Base-by-base conservation (phyloP, 306 rosid species). In the Prunus dulcis region DNA sequence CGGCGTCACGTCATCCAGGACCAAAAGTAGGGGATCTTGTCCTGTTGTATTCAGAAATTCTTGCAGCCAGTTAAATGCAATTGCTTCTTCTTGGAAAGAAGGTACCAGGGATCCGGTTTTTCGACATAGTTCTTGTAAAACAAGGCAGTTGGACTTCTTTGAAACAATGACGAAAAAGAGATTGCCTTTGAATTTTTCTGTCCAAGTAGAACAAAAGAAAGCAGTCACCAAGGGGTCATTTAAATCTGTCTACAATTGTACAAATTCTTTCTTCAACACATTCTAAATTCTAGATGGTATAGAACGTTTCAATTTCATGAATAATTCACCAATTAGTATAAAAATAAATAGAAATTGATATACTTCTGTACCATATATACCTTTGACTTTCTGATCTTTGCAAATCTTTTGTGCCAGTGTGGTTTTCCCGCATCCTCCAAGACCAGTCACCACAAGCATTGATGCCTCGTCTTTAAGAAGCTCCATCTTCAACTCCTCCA, bases 351-450 rank as follows among this genome's bases (percentile, higher is more conserved):
- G 22, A 20, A 56, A 20, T 47, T 47, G 52, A 19, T 8, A 56
- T 56, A 38, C 11, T 2, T 73, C 4, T 27, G 5, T 27, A 13
- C 66, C 17, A 28, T 32, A 32, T 32, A 32, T 82, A 88, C 91
- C 91, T 81, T 51, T 67, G 5, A 86, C 79, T 17, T 86, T 22
- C 11, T 73, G 52, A 15, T 89, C 89, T 60, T 75, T 77, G 55
- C 89, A 88, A n/a, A 91, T 58, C 74, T 0, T 81, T 60, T 72
- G 75, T 10, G 80, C 91, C 72, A 91, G 76, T 0, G 96, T 82
- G 10, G 91, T 79, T 80, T 88, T 91, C 49, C 93, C 91, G 0
- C 82, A 81, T 49, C 93, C 96, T n/a, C 66, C 84, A 0, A 83
- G 51, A 22, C 86, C 90, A 4, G 93, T 85, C 18, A 91, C 47